Percentiles rank a stretch among this genome's conserved stretches.
phyloP scores from a whole-genome alignment of 805 yeast genomes.

The Candida multigemmis region DNA sequence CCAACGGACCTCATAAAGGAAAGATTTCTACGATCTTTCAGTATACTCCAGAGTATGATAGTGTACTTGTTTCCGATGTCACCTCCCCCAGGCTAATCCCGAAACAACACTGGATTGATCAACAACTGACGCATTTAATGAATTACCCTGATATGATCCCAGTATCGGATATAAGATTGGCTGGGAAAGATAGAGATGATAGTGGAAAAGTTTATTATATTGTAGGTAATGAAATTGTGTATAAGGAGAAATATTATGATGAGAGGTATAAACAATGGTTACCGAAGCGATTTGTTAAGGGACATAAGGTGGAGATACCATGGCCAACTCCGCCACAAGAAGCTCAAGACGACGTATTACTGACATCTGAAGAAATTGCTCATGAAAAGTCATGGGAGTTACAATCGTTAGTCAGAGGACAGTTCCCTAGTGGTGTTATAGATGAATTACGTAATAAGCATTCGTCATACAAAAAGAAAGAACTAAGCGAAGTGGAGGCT shows the following conservation, averaged over 20 bases:
- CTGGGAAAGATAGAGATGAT: constrained; percentile 66
- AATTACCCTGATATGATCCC: constrained; percentile 60
- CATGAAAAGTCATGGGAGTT: constrained; percentile 70
- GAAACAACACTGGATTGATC: constrained; percentile 59
- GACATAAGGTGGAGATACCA: constrained; percentile 68
- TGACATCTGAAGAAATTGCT: constrained; percentile 48
- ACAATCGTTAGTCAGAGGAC: constrained; percentile 54
- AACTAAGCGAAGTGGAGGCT: constrained; percentile 52
- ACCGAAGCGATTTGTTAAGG: constrained; percentile 70
- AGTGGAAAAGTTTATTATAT: constrained; percentile 57
- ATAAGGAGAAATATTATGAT: constrained; percentile 66
- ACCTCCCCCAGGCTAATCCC: constrained; percentile 63
- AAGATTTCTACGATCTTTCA: constrained; percentile 59
- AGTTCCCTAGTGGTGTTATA: constrained; percentile 61
- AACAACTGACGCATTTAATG: constrained; percentile 62
- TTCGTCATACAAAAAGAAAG: constrained; percentile 51
- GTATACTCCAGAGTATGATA: constrained; percentile 51
- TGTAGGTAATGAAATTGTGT: constrained; percentile 67
- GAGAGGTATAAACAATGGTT: constrained; percentile 60
- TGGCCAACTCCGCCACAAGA: constrained; percentile 72
- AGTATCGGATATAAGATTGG: constrained; percentile 56
- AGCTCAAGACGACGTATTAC: constrained; percentile 45
- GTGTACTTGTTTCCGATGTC: constrained; percentile 60
- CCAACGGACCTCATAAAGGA: constrained; percentile 68
- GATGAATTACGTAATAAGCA: constrained; percentile 68